A percentile compares a stretch with the other conserved stretches of the same genome.
phyloP scores from a whole-genome alignment of 768 basidiomycete genomes.

The Daedaleopsis nitida region DNA sequence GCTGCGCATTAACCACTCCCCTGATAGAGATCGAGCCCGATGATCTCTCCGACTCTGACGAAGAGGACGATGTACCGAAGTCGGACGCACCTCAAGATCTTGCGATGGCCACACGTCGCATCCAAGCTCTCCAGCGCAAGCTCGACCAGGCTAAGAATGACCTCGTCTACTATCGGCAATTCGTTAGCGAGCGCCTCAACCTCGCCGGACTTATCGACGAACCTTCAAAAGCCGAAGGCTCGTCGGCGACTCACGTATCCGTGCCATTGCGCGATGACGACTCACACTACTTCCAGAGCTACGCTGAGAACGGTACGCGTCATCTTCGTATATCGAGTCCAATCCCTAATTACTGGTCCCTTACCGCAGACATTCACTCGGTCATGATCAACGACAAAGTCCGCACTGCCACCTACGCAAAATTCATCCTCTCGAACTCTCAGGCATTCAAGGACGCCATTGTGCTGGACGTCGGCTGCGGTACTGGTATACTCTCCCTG shows the following conservation, averaged over 20 bases:
- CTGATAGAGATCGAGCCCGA: slow-evolving; percentile 57
- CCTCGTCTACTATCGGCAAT: slow-evolving; percentile 58
- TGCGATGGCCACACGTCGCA: slow-evolving; percentile 41
- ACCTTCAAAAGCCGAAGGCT: slow-evolving; percentile 34
- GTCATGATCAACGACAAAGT: slow-evolving; percentile 97
- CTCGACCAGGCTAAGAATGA: slow-evolving; percentile 60
- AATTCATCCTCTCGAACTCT: slow-evolving; percentile 86
- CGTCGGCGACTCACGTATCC: slow-evolving; percentile 27
- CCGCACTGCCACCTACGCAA: slow-evolving; percentile 89
- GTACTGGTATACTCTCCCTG: slow-evolving; percentile 89
- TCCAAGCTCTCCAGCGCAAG: slow-evolving; percentile 62
- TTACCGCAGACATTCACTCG: slow-evolving; percentile 80
- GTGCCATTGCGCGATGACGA: slow-evolving; percentile 75
- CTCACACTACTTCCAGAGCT: slow-evolving; percentile 91
- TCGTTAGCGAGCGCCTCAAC: slow-evolving; percentile 58
- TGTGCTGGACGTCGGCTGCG: slow-evolving; percentile 96
- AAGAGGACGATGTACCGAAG: slow-evolving; percentile 50
- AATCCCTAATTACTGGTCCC: background rate
- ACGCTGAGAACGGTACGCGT: slow-evolving; percentile 76
- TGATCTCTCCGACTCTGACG: slow-evolving; percentile 82
- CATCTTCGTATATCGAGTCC: background rate
- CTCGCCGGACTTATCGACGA: slow-evolving; percentile 46
- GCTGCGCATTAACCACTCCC: background rate
- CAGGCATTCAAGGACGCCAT: slow-evolving; percentile 78
- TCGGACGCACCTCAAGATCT: slow-evolving; percentile 33